These are phyloP conservation scores for Fusarium falciforme DNA, from an alignment of 2,329 filamentous ascomycete genomes.

Conservation along the genomic window DNA sequence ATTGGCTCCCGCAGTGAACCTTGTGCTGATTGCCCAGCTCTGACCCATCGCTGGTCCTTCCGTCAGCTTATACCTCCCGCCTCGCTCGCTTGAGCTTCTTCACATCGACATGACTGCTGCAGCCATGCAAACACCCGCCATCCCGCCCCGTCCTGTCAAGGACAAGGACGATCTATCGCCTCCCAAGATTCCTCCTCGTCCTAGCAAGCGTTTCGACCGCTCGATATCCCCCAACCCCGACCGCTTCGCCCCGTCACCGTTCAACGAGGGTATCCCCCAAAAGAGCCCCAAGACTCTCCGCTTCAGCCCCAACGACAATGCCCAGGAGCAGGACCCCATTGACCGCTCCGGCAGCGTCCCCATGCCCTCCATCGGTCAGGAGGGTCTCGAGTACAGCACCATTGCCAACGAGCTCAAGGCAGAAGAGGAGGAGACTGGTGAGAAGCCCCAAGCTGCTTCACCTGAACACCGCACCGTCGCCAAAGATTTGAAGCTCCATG, in stretches of 20 bases:
- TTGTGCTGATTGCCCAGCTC: conserved; percentile 41
- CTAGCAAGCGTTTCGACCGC: conserved; percentile 78
- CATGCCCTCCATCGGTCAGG: conserved; percentile 87
- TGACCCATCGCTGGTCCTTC: conserved; percentile 34
- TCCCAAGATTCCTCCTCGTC: conserved; percentile 84
- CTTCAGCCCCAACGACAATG: conserved; percentile 50
- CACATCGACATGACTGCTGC: conserved; percentile 60
- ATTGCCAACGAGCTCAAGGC: conserved; percentile 57
- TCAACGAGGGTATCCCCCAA: conserved; percentile 76
- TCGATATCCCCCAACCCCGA: conserved; percentile 82
- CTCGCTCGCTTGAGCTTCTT: conserved; percentile 33
- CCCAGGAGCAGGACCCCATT: conserved; percentile 54
- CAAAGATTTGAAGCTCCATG: conserved; percentile 86
- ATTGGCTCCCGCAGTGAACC: conserved; percentile 33
- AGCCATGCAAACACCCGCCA: conserved; percentile 62
- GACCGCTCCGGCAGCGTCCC: conserved; percentile 80
- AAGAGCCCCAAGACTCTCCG: conserved; percentile 56
- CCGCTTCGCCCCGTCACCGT: conserved; percentile 85
- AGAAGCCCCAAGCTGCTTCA: conserved; percentile 53
- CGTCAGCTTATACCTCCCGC: conserved; percentile 18
- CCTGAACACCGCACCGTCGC: conserved; percentile 81
- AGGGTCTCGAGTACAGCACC: conserved; percentile 87
- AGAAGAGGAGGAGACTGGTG: conserved; percentile 56
- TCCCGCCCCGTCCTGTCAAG: conserved; percentile 68
- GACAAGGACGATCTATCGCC: conserved; percentile 55